phyloP scores from a whole-genome alignment of 2,329 filamentous ascomycete genomes.

The Aaosphaeria pasadenensis region DNA sequence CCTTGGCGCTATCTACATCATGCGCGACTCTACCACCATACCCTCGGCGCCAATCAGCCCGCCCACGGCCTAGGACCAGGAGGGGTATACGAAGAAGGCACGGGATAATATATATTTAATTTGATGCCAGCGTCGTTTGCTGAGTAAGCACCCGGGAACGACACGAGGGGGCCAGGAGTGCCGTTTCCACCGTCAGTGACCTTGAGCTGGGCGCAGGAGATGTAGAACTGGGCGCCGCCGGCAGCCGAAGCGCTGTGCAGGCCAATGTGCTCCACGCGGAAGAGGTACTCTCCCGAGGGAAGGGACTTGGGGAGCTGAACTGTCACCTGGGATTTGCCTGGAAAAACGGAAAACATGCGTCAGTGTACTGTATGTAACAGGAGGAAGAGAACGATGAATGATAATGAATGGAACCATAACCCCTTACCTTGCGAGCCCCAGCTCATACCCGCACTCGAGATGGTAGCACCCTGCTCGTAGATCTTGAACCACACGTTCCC shows the following conservation, averaged over 20 bases:
- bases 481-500: conserved; percentile 37
- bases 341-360: too few species aligned
- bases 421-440: conserved; percentile 8
- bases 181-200: conserved; percentile 37
- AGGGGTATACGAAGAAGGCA: conserved; percentile 16
- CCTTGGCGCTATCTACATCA: too few species aligned
- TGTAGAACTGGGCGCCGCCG: conserved; percentile 42
- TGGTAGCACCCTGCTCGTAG: conserved; percentile 11
- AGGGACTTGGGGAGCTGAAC: conserved; percentile 36
- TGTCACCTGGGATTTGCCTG: conserved; percentile 9
- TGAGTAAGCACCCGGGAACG: conserved; percentile 39
- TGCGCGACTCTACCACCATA: too few species aligned
- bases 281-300: conserved; percentile 41
- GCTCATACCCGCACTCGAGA: conserved; percentile 6
- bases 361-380: background rate
- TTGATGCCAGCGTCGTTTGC: conserved; percentile 15
- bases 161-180: conserved; percentile 32
- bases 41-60: conserved; percentile 7
- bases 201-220: conserved; percentile 44
- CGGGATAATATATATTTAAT: conserved; percentile 26
- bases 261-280: conserved; percentile 45
- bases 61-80: conserved; percentile 18
- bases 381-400: background rate
- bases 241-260: conserved; percentile 31
- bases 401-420: background rate